phyloP scores from a whole-genome alignment of 352 stramenopile species.

The Globisporangium orthogonon region DNA sequence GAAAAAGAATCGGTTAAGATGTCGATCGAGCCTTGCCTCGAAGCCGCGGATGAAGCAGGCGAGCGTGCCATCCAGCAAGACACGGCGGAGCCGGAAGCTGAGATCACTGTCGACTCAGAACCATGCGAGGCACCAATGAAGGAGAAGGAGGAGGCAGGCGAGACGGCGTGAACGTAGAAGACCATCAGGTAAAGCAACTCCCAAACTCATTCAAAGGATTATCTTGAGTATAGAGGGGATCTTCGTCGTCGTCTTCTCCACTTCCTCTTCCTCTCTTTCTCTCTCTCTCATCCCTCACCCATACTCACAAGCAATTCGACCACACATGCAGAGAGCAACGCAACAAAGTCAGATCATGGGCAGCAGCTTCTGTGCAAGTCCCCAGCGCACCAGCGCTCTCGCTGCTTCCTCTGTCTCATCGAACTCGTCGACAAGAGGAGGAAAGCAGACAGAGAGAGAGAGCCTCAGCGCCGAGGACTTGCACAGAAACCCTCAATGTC shows the following conservation, averaged over 20 bases:
- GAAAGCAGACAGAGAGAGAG: not conserved
- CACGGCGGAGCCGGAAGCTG: not conserved
- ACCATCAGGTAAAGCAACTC: not conserved
- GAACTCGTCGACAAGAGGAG: not conserved
- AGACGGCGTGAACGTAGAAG: not conserved
- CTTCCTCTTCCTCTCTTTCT: not conserved
- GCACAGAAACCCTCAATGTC: slow-evolving; percentile 87
- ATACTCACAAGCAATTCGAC: slow-evolving; percentile 4
- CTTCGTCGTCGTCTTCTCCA: not conserved
- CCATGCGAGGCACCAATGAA: too few species aligned
- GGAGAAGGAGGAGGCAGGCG: not conserved
- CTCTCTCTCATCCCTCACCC: slow-evolving; percentile 1
- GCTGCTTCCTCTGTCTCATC: not conserved
- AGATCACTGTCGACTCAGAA: not conserved
- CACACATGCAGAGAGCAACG: not conserved
- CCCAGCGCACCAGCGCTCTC: slow-evolving; percentile 14
- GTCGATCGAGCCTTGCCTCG: too few species aligned
- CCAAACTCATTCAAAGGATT: not conserved
- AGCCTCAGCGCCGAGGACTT: slow-evolving; percentile 53
- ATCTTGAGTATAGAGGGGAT: not conserved
- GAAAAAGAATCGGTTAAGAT: not conserved
- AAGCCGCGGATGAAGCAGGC: too few species aligned
- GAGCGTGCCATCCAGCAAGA: not conserved
- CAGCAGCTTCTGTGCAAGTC: slow-evolving; percentile 43
- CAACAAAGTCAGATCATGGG: not conserved